phyloP scores from a whole-genome alignment of 2,329 filamentous ascomycete genomes.

The Fusarium incarnatum region DNA sequence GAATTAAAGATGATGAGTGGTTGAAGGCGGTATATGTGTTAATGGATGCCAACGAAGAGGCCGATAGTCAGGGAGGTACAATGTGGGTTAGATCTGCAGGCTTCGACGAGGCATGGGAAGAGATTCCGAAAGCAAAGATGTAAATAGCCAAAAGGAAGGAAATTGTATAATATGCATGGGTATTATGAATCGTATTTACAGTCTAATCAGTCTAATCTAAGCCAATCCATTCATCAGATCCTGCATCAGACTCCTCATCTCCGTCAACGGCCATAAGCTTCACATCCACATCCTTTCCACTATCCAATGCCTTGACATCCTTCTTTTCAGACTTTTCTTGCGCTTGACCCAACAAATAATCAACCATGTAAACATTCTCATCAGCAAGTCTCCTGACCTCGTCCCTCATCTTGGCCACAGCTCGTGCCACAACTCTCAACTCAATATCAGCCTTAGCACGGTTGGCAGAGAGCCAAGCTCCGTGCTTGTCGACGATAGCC shows the following conservation, averaged over 20 bases:
- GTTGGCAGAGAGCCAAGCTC: constrained; percentile 85
- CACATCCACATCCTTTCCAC: constrained; percentile 41
- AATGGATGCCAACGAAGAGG: constrained; percentile 69
- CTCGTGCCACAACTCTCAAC: constrained; percentile 83
- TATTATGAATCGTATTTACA: constrained; percentile 42
- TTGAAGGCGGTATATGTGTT: constrained; percentile 69
- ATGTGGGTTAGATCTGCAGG: constrained; percentile 73
- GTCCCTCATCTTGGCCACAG: constrained; percentile 81
- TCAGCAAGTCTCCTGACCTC: constrained; percentile 87
- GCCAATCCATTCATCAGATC: constrained; percentile 61
- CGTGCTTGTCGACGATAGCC: constrained; percentile 82
- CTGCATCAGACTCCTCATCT: constrained; percentile 50
- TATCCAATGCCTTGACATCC: constrained; percentile 37
- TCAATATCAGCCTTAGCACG: constrained; percentile 84
- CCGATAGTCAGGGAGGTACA: constrained; percentile 48
- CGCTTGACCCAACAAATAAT: constrained; percentile 76
- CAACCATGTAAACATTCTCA: constrained; percentile 88
- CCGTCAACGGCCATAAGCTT: constrained; percentile 51
- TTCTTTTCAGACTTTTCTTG: constrained; percentile 45
- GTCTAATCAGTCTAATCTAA: constrained; percentile 61
- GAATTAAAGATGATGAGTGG: constrained; percentile 70
- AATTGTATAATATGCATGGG: constrained; percentile 36
- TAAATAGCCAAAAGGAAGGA: constrained; percentile 9
- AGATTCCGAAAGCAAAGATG: constrained; percentile 45
- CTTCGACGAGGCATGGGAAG: constrained; percentile 74